These are phyloP conservation scores for Kodamaea ohmeri DNA, from an alignment of 1,139 yeast species.

Conservation along the genomic window DNA sequence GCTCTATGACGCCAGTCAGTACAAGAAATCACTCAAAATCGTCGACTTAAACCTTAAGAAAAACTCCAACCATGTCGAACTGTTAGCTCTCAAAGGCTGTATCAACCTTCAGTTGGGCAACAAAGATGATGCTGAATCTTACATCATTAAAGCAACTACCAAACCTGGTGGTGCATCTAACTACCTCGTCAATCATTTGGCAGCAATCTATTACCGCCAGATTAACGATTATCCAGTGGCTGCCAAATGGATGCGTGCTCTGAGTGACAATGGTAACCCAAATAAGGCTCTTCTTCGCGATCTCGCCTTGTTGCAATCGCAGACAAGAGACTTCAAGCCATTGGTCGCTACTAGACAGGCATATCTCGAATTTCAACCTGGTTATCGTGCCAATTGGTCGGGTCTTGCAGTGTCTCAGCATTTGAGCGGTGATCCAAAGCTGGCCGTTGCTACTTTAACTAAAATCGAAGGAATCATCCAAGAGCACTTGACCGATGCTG, in stretches of 20 bases:
- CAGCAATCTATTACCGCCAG: constrained; percentile 79
- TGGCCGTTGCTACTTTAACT: constrained; percentile 68
- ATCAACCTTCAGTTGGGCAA: constrained; percentile 52
- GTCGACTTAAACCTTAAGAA: constrained; percentile 78
- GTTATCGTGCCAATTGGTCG: constrained; percentile 91
- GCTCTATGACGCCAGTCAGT: constrained; percentile 80
- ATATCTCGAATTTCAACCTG: constrained; percentile 74
- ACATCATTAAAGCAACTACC: constrained; percentile 58
- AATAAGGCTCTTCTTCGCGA: constrained; percentile 83
- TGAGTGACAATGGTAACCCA: constrained; percentile 74
- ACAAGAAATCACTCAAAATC: constrained; percentile 77
- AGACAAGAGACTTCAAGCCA: constrained; percentile 68
- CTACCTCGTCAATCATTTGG: constrained; percentile 78
- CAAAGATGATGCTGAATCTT: constrained; percentile 61
- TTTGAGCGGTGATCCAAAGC: constrained; percentile 60
- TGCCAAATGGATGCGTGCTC: constrained; percentile 73
- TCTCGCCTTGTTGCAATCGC: constrained; percentile 75
- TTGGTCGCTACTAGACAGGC: constrained; percentile 63
- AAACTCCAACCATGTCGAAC: constrained; percentile 72
- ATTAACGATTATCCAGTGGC: constrained; percentile 73
- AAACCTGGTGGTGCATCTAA: constrained; percentile 46
- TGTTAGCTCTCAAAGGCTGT: constrained; percentile 83
- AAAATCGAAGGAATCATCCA: constrained; percentile 73
- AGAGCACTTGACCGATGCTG: constrained; percentile 65
- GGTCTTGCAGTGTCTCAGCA: constrained; percentile 85